Evolutionary conservation across 495 filamentous ascomycete genomes (phyloP), one percentile per base, ranked within the genome.

Genomic region (Podospora comata): DNA sequence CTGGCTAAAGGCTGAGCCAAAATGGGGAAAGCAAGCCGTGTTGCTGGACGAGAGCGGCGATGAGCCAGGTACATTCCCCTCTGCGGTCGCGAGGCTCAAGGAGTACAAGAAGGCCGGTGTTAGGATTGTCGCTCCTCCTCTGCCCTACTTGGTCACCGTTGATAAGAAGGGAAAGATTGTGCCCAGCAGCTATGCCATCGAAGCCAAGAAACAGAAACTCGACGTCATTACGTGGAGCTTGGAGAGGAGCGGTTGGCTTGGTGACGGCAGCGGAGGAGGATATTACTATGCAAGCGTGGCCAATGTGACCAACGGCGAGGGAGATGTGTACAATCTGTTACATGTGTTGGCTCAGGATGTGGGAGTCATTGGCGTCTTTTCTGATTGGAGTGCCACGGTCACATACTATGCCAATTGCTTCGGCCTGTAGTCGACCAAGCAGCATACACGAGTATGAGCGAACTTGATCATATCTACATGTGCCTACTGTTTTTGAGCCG

Each of bases 341-440:
- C 85, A 89, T 71, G 85, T 87, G 18, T 67, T 90, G 59, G 82
- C 79, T 9, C 79, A 81, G 67, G 76, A 89, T 70, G 85, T 89
- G 7, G 84, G 84, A 2, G 84, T 86, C 15, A 73, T 75, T 20
- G 83, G 76, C 2, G 83, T 90, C 23, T 90, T 89, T 67, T 83
- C 84, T 11, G 87, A 89, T 72, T 90, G 87, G 87, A 81, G 82
- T 4, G 85, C 84, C 0, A 88, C 85, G 4, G 79, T 85, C 7
- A 88, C 83, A 3, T 90, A 87, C 62, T 90, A 87, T 77, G 87
- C 87, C 65, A 88, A 85, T 66, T 90, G 86, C 73, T 81, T 89
- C 61, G 84, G 83, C 4, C 63, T 83, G 18, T 77, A 58, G n/a
- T 5, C 7, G 30, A 32, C 4, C 4, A 32, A 32, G 7, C 30